phyloP scores from a whole-genome alignment of 306 rosid genomes.

The Rosa persica region DNA sequence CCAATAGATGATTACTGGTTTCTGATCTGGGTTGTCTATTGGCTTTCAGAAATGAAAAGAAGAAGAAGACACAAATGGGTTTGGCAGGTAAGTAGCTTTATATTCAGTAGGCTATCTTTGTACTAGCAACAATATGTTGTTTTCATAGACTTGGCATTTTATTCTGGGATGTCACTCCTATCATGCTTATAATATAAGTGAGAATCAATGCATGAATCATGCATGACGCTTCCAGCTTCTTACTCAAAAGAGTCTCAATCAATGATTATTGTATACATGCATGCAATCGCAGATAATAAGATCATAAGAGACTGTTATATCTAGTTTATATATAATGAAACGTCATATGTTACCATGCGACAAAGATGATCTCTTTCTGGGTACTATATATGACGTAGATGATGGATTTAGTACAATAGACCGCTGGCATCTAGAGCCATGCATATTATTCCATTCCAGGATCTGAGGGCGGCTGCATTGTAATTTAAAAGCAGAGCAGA shows the following conservation, averaged over 20 bases:
- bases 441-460: not conserved
- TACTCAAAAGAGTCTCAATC: not conserved
- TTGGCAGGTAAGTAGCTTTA: no score
- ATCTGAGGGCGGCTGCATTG: slow-evolving; percentile 4
- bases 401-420: not conserved
- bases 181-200: not conserved
- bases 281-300: not conserved
- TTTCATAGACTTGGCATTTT: not conserved
- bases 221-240: not conserved
- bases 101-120: no score
- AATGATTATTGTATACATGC: not conserved
- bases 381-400: not conserved
- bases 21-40: no score
- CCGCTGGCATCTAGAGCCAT: not conserved
- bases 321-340: no score
- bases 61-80: no score
- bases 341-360: no score
- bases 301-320: not conserved
- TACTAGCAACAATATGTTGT: no score
- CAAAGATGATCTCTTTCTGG: no score
- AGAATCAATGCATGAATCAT: no score
- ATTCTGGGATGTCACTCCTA: not conserved
- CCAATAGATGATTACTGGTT: no score
- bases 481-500: not conserved
- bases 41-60: no score